Percentiles rank a stretch among this genome's conserved stretches.
These are phyloP conservation scores for Fusarium tricinctum DNA, from an alignment of 2,329 filamentous ascomycete species.

Conservation along the genomic window DNA sequence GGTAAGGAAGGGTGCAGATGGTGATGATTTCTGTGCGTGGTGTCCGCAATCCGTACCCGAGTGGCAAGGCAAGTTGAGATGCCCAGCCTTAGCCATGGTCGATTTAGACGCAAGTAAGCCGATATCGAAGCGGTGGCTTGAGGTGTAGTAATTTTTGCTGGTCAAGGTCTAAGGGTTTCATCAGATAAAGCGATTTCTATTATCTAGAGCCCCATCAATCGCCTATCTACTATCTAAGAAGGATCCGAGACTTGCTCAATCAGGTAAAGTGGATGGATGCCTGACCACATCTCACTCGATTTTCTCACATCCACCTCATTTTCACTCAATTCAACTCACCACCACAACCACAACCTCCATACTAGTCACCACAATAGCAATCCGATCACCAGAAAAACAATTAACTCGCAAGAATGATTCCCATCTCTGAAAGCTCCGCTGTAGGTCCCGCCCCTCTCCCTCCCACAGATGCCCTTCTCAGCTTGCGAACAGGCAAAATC, in stretches of 20 bases:
- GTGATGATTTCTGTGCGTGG: neutral
- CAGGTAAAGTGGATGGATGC: slow-evolving; percentile 25
- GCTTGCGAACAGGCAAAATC: slow-evolving; percentile 37
- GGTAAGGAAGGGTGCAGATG: neutral
- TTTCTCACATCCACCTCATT: neutral
- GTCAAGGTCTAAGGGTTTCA: no score
- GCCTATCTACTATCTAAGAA: slow-evolving; percentile 6
- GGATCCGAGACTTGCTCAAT: slow-evolving; percentile 20
- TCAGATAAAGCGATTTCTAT: neutral
- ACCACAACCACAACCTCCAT: neutral
- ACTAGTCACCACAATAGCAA: neutral
- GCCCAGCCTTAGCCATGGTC: neutral
- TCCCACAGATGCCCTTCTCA: slow-evolving; percentile 33
- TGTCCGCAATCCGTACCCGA: neutral
- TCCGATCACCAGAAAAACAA: neutral
- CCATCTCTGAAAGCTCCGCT: slow-evolving; percentile 7
- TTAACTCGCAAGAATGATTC: neutral
- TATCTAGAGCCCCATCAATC: neutral
- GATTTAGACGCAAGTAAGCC: neutral
- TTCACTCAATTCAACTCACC: neutral
- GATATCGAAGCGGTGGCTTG: neutral
- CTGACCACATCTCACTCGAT: neutral
- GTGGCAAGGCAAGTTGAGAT: neutral
- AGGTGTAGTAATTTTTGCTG: no score
- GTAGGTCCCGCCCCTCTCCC: slow-evolving; percentile 32